These are phyloP conservation scores for Colletotrichum falcatum DNA, from an alignment of 2,329 filamentous ascomycete species.

Conservation along the genomic window DNA sequence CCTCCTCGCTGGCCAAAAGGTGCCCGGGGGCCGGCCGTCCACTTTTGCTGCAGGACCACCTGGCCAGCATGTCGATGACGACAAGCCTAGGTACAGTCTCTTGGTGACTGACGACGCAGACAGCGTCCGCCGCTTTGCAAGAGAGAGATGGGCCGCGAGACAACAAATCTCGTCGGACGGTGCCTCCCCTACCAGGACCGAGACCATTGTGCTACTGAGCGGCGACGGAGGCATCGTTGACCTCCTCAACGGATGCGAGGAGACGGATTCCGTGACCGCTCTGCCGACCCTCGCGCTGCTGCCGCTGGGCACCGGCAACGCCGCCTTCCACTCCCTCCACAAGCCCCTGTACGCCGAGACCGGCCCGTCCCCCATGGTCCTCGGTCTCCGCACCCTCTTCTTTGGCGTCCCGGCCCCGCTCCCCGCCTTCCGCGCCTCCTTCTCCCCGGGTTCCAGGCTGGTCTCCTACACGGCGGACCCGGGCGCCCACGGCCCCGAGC, in stretches of 20 bases:
- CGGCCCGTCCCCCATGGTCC: conserved; percentile 57
- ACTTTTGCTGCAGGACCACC: background rate
- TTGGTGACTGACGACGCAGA: conserved; percentile 72
- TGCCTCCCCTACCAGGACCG: conserved; percentile 28
- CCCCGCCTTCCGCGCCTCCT: conserved; percentile 71
- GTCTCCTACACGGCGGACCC: conserved; percentile 52
- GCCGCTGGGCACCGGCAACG: conserved; percentile 75
- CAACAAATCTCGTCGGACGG: conserved; percentile 42
- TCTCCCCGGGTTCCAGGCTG: conserved; percentile 68
- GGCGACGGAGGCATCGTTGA: conserved; percentile 92
- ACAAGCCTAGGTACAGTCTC: conserved; percentile 58
- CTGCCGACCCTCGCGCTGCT: conserved; percentile 64
- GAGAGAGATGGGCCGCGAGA: conserved; percentile 50
- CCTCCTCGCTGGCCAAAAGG: conserved; percentile 49
- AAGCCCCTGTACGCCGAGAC: conserved; percentile 63
- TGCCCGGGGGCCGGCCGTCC: conserved; percentile 23
- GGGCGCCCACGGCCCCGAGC: conserved; percentile 19
- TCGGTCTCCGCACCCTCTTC: conserved; percentile 70
- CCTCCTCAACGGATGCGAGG: conserved; percentile 73
- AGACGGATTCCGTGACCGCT: conserved; percentile 34
- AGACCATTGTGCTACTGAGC: conserved; percentile 81
- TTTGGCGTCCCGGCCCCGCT: conserved; percentile 65
- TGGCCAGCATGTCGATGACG: conserved; percentile 16
- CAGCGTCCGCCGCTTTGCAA: conserved; percentile 74
- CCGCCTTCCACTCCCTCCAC: conserved; percentile 72